Conservation (phyloP, 139 green algal genomes). For the Closterium sp. region DNA sequence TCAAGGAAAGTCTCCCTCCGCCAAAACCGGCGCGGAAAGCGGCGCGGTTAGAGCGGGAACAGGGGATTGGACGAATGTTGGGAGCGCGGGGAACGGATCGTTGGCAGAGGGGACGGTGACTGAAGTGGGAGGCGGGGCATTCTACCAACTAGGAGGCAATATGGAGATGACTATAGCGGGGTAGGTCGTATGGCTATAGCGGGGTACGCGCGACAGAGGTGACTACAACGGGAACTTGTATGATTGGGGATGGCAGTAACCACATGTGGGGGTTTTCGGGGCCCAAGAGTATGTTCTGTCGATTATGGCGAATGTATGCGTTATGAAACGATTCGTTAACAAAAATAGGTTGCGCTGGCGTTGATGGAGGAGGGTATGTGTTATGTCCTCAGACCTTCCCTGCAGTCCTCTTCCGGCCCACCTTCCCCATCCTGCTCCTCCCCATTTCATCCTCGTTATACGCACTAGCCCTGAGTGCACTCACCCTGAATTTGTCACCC, state of each 20-base stretch:
- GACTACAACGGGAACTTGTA: neutral
- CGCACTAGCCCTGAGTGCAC: neutral
- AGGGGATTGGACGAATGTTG: neutral
- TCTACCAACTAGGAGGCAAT: neutral
- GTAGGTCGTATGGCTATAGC: neutral
- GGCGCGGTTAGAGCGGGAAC: neutral
- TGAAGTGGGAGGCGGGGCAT: neutral
- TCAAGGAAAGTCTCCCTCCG: neutral
- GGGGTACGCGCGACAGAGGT: neutral
- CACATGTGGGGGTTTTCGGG: neutral
- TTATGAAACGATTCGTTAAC: too few species aligned
- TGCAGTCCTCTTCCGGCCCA: neutral
- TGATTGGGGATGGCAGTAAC: neutral
- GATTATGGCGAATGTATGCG: too few species aligned
- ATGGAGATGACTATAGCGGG: neutral
- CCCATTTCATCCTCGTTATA: neutral
- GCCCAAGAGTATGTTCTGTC: too few species aligned
- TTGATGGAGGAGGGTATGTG: too few species aligned
- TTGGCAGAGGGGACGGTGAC: neutral
- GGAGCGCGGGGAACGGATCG: neutral
- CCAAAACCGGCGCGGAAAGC: neutral
- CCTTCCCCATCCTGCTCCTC: neutral
- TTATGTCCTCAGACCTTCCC: too few species aligned
- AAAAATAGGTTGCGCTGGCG: too few species aligned
- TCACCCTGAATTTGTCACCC: neutral